These are phyloP conservation scores for Earliella scabrosa DNA, from an alignment of 1,284 basidiomycete species.

Conservation along the genomic window DNA sequence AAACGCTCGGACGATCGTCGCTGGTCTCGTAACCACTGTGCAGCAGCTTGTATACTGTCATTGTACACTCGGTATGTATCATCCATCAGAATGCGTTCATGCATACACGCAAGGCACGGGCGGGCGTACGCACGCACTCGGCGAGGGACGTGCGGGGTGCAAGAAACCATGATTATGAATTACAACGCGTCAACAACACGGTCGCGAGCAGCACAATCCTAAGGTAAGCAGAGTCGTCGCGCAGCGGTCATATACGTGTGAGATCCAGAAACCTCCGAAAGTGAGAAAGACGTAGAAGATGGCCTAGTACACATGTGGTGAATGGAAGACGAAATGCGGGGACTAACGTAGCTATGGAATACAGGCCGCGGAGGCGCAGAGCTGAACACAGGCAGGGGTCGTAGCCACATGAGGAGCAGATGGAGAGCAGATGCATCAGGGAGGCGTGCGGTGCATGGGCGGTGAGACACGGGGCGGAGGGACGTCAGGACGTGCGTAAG, in stretches of 20 bases:
- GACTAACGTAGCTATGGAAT: constrained; percentile 22
- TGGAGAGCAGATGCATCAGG: constrained; percentile 18
- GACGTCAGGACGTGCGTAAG: background rate
- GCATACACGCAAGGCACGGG: background rate
- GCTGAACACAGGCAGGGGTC: constrained; percentile 2
- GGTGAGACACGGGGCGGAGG: background rate
- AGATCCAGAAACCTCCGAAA: constrained; percentile 1
- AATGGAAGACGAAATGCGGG: background rate
- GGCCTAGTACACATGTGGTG: constrained; percentile 9
- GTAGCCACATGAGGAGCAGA: constrained; percentile 8
- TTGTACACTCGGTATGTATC: constrained; percentile 23
- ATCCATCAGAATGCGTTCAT: constrained; percentile 5
- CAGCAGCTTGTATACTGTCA: constrained; percentile 23
- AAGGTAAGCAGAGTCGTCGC: background rate
- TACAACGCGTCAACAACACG: constrained; percentile 20
- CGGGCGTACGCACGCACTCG: background rate
- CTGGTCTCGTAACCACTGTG: background rate
- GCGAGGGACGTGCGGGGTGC: background rate
- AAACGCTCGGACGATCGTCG: constrained; percentile 6
- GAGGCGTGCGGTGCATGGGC: constrained; percentile 2
- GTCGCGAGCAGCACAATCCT: constrained; percentile 7
- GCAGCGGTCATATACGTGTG: constrained; percentile 4
- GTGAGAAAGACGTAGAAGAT: background rate
- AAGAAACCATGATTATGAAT: constrained; percentile 6
- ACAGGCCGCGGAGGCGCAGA: constrained; percentile 13